phyloP scores from a whole-genome alignment of 208 protist species.

The Crithidia expoeki region DNA sequence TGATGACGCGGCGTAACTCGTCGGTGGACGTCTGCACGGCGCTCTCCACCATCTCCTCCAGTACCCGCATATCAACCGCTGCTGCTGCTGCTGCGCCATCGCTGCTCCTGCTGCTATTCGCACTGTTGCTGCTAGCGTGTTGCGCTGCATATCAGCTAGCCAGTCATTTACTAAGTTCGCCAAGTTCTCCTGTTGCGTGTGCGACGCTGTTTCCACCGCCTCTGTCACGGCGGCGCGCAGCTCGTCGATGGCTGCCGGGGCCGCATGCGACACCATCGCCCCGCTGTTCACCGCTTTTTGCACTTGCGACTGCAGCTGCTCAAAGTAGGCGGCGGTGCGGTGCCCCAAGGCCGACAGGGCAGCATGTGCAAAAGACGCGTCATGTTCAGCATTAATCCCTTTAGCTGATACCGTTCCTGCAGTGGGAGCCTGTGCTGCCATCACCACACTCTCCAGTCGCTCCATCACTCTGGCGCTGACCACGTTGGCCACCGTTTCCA shows the following conservation, averaged over 20 bases:
- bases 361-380: background rate
- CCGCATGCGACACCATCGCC: background rate
- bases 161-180: constrained; percentile 39
- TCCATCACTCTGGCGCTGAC: constrained; percentile 29
- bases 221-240: constrained; percentile 37
- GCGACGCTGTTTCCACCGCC: constrained; percentile 54
- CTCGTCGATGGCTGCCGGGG: constrained; percentile 2
- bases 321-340: constrained; percentile 29
- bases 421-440: background rate
- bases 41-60: constrained; percentile 61
- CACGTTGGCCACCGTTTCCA: constrained; percentile 25
- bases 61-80: constrained; percentile 19
- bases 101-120: constrained; percentile 2
- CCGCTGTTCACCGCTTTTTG: background rate
- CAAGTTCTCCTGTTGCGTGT: constrained; percentile 60
- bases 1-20: constrained; percentile 51
- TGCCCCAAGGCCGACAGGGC: constrained; percentile 20
- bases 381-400: background rate
- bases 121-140: background rate
- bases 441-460: constrained; percentile 5
- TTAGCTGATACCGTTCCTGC: background rate
- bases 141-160: constrained; percentile 23
- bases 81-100: background rate
- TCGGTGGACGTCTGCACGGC: constrained; percentile 55
- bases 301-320: constrained; percentile 20